Evolutionary conservation across 2,329 filamentous ascomycete genomes (phyloP), one percentile per base, ranked within the genome.

Genomic region (Colletotrichum sublineola): DNA sequence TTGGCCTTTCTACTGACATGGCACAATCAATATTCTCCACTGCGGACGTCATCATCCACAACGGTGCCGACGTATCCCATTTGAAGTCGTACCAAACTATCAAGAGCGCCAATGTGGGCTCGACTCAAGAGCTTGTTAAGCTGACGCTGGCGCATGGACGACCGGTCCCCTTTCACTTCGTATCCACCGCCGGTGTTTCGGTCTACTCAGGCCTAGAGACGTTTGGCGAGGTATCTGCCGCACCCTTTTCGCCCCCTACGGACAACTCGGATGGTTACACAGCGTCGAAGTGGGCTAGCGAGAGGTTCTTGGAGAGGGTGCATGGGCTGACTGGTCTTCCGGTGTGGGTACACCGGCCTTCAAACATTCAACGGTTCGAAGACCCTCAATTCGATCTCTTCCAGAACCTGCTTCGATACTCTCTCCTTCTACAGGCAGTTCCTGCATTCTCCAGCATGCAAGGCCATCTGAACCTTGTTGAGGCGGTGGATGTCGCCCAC

Each of bases 11-110:
- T 2, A 69, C 80, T n/a, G 56, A 24, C 0, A 31, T 40, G 2
- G 63, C n/a, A 15, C 44, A 33, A 38, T 11, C 24, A 11, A 36
- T 24, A 7, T 64, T 68, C 4, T 33, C 29, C 5, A 57, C 75
- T 3, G 80, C 78, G 1, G 44, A 46, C 20, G 7, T 46, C 44
- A n/a, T 46, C 18, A 46, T 92, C 33, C 90, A 87, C 75, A 80
- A 79, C 56, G 84, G 82, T 11, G 84, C 83, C 18, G 78, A 81
- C 60, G 75, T 76, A 15, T 80, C 74, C 12, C 81, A 76, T 75
- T 66, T 76, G 67, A 79, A 83, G 63, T 69, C 70, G 3, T 84
- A 82, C 73, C 50, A 67, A 1, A 68, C 73, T 1, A 72, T 84
- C 0, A 63, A 75, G 5, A 36, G 31, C 0, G 31, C 75, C 9